Base-by-base conservation (phyloP, 495 filamentous ascomycete genomes). In the Penicillium dipodomyicola region DNA sequence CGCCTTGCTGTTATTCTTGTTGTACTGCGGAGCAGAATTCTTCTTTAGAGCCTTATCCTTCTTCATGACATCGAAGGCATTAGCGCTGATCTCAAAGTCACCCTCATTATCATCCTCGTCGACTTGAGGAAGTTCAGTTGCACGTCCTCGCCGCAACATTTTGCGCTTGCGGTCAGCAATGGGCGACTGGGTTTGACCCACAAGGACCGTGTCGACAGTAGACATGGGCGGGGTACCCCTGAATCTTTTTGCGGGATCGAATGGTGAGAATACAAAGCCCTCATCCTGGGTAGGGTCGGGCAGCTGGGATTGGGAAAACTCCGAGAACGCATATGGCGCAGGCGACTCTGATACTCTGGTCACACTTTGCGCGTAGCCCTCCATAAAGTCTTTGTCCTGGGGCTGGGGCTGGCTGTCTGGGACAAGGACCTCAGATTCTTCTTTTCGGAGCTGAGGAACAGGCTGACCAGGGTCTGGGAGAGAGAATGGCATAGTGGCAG, bases 1-100 rank as follows among this genome's bases (percentile, higher is more conserved):
- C 0, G 91, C 92, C 63, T 91, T 88, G 71, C 90, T 95, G 67
- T 87, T 94, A 64, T 86, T 90, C 75, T 88, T 94, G 69, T 96
- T 82, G 61, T 90, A 96, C 8, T 76, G 72, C 20, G 73, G 70
- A 50, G 57, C 59, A 23, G 73, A 65, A 58, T 86, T 85, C 67
- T 77, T 83, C 0, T 84, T 72, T 0, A 84, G 10, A n/a, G 33
- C 52, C 32, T 39, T 54, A 15, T 32, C 85, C 59, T 87, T 87
- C 63, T 85, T 84, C 84, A 96, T 86, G n/a, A 88, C 68, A 50
- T 82, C 79, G 65, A 96, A 96, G 0, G 85, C 88, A 56, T 81
- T 79, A 4, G 72, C 68, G 20, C 77, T 68, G 52, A 77, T 72
- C 29, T 80, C 74, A 59, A 75, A 76, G 10, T 67, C 69, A 12